A percentile compares a stretch with the other conserved stretches of the same genome.
Evolutionary conservation across 1,284 basidiomycete species (phyloP).

Genomic region (Ganoderma leucocontextum): DNA sequence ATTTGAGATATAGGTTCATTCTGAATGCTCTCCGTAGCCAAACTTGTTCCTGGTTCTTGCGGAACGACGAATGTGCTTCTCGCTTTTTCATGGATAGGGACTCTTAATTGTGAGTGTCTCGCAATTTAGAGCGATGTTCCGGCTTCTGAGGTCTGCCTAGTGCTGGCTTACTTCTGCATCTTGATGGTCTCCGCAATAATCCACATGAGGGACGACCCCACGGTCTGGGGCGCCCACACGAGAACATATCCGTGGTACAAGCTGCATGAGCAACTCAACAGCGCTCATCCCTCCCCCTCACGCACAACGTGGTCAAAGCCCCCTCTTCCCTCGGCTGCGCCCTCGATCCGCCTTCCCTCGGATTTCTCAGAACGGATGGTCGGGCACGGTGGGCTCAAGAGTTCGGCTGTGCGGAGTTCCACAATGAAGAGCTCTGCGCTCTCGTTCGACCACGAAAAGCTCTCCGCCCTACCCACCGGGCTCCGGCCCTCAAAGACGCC

Average conservation of each 20-base stretch:
- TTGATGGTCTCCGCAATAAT: constrained; percentile 47
- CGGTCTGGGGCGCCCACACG: constrained; percentile 62
- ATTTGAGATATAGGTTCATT: too few species aligned
- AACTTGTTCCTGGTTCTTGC: constrained; percentile 49
- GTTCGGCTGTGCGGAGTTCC: constrained; percentile 19
- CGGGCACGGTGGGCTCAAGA: constrained; percentile 19
- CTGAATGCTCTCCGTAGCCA: constrained; percentile 10
- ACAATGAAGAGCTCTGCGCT: constrained; percentile 21
- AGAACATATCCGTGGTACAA: constrained; percentile 53
- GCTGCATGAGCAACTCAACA: constrained; percentile 34
- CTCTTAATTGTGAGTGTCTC: constrained; percentile 56
- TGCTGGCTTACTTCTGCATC: constrained; percentile 52
- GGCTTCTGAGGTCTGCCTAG: constrained; percentile 38
- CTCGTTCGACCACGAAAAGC: constrained; percentile 26
- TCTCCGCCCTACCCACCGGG: constrained; percentile 10
- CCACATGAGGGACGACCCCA: constrained; percentile 49
- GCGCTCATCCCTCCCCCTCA: constrained; percentile 36
- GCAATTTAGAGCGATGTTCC: constrained; percentile 4
- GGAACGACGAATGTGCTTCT: constrained; percentile 63
- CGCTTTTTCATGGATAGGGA: constrained; percentile 71
- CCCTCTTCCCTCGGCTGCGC: constrained; percentile 27
- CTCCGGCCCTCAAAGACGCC: constrained; percentile 25
- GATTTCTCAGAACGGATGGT: constrained; percentile 33
- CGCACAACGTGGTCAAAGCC: constrained; percentile 34
- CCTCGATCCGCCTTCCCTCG: constrained; percentile 28